phyloP scores from a whole-genome alignment of 768 basidiomycete species.

The Podaxis sp. region DNA sequence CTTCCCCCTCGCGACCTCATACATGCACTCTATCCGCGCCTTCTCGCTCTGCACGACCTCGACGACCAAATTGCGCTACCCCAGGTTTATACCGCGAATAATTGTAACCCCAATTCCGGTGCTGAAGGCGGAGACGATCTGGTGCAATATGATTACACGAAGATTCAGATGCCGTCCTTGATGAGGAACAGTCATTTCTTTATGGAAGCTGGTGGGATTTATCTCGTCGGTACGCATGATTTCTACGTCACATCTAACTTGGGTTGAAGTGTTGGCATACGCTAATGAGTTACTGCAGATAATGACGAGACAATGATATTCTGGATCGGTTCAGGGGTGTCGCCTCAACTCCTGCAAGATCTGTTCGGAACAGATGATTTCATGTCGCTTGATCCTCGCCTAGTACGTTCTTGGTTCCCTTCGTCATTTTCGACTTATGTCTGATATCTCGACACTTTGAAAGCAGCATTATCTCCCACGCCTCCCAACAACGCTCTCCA shows the following conservation, averaged over 20 bases:
- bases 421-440: slow-evolving; percentile 5
- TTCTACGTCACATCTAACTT: background rate
- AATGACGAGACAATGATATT: slow-evolving; percentile 86
- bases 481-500: slow-evolving; percentile 73
- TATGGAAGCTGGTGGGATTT: slow-evolving; percentile 92
- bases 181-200: slow-evolving; percentile 83
- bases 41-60: slow-evolving; percentile 87
- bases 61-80: slow-evolving; percentile 69
- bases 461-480: slow-evolving; percentile 65
- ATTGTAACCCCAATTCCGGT: background rate
- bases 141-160: slow-evolving; percentile 20
- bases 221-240: slow-evolving; percentile 71
- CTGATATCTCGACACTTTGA: background rate
- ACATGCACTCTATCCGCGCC: slow-evolving; percentile 81
- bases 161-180: slow-evolving; percentile 64
- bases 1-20: slow-evolving; percentile 70
- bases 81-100: slow-evolving; percentile 26
- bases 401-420: slow-evolving; percentile 46
- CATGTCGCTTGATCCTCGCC: slow-evolving; percentile 59
- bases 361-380: slow-evolving; percentile 85
- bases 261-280: background rate
- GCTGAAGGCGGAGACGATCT: slow-evolving; percentile 11
- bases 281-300: slow-evolving; percentile 41
- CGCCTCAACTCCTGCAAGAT: slow-evolving; percentile 79
- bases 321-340: slow-evolving; percentile 85